Evolutionary conservation across 208 protist species (phyloP), one percentile per base, ranked within the genome.

Genomic region (Leishmania aethiopica): DNA sequence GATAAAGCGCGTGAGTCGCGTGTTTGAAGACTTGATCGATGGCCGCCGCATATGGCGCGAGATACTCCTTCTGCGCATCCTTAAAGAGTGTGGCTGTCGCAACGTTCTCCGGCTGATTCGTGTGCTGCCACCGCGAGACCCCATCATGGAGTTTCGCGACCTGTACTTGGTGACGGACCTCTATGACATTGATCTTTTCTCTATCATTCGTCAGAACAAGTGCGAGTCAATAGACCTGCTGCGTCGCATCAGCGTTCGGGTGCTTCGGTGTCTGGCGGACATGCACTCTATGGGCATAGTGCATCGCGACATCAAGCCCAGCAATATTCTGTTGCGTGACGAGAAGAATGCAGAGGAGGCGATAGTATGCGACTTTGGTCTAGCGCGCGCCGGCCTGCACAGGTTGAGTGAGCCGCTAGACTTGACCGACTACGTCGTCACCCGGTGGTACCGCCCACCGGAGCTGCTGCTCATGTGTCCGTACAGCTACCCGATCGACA

Each of bases 361-460:
- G 22, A 96, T 98, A 62, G 94, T 99, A 69, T 98, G 97, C 78
- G 98, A 99, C 89, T 99, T 98, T 89, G 96, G 96, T 62, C 87
- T 98, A 2, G 94, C 96, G 45, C 84, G 96, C 6, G 95, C 90
- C 0, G 96, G 94, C 4, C 59, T 97, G 57, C 80, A 91, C 57
- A 85, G 88, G 28, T 76, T 96, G 42, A 86, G 90, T 35, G 92
- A 96, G 73, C 93, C 93, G 5, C 62, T 96, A 19, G 91, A 97
- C 81, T 90, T 99, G 80, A 99, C 98, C 15, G 98, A 99, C 84
- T 99, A 99, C 85, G 98, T 99, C 51, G 97, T 99, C 37, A 99
- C 98, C 22, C 92, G 99, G 28, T 99, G 99, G 99, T 99, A 99
- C 89, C 94, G 99, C 37, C 98, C 99, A 19, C 99, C 99, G 15